Base-by-base conservation (phyloP, 768 basidiomycete species). In the Leccinum broughii region DNA sequence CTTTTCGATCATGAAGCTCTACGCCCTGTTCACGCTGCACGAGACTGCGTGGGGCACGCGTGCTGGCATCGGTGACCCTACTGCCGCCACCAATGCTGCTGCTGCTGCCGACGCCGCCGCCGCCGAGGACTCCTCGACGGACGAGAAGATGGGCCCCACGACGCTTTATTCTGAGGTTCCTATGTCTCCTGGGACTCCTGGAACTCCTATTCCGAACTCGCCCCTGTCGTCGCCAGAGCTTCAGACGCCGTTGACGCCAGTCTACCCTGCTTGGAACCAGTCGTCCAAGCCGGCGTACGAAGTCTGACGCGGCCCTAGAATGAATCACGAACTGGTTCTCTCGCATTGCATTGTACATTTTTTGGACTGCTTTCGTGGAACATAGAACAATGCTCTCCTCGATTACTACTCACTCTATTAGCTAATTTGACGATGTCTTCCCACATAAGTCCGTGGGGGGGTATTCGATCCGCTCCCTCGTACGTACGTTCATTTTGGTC, bases 41-140 rank as follows among this genome's bases (percentile, higher is more conserved):
- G 92, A 95, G 87, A 95, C 92, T 70, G 93, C 89, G 46, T 96
- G 93, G 94, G 94, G 94, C 48, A 97, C 93, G n/a, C 89, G 93
- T 73, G 85, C 94, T 6, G 93, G 94, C 77, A 92, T 95, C 68
- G 92, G 92, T 70, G 90, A 94, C 78, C 86, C 86, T 1, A 78
- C 86, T 0, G 85, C 87, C 39, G 90, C 91, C 54, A 90, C 89
- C 2, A 85, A 86, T 8, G 90, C 90, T 13, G 75, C 75, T 63
- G 72, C 72, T 62, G 49, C 11, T 2, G 52, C 49, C 1, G n/a
- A n/a, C 6, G n/a, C 41, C 41, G 11, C n/a, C 41, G 11, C n/a
- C 9, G 2, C 4, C 17, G 41, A 41, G 17, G 39, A 41, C 9
- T 9, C 2, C 41, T 44, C n/a, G 41, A n/a, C 41, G 9, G n/a